Conservation (phyloP, 495 filamentous ascomycete species). For the Penicillium mononematosum region DNA sequence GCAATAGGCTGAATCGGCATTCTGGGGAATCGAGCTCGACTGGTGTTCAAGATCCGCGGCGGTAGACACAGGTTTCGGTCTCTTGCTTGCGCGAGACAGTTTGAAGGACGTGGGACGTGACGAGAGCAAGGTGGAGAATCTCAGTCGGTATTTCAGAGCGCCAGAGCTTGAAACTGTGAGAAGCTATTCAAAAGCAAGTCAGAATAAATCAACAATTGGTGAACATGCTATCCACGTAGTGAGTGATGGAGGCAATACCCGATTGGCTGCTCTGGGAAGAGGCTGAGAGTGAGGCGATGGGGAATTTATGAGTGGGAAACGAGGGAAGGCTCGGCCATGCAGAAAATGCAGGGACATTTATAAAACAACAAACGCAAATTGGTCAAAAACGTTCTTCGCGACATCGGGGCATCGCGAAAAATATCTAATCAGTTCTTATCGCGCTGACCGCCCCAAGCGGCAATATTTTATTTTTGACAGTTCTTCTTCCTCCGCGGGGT, state of each 20-base stretch:
- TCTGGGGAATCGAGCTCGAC: slow-evolving; percentile 3
- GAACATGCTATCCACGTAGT: slow-evolving; percentile 2
- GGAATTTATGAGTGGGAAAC: not conserved
- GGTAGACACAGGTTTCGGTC: slow-evolving; percentile 16
- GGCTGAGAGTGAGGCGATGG: not conserved
- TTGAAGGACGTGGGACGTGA: slow-evolving; percentile 10
- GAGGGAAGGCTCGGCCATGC: slow-evolving; percentile 3
- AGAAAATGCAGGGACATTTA: slow-evolving; percentile 1
- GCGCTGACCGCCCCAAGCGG: slow-evolving; percentile 21
- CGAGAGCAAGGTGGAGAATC: not conserved
- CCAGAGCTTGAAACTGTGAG: not conserved
- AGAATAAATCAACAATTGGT: slow-evolving; percentile 1
- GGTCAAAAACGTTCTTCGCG: slow-evolving; percentile 4
- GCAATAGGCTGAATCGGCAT: slow-evolving; percentile 1
- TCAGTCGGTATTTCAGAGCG: not conserved
- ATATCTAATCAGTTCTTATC: slow-evolving; percentile 32
- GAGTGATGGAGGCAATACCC: not conserved
- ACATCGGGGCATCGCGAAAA: slow-evolving; percentile 18
- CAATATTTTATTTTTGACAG: slow-evolving; percentile 28
- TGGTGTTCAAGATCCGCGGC: slow-evolving; percentile 4
- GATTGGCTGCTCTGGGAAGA: slow-evolving; percentile 2
- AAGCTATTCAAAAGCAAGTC: slow-evolving; percentile 1
- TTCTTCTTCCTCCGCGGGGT: slow-evolving; percentile 7
- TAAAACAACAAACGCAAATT: not conserved
- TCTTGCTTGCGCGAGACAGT: slow-evolving; percentile 20